These are phyloP conservation scores for Macrocybe gigantea DNA, from an alignment of 768 basidiomycete species.

Conservation along the genomic window DNA sequence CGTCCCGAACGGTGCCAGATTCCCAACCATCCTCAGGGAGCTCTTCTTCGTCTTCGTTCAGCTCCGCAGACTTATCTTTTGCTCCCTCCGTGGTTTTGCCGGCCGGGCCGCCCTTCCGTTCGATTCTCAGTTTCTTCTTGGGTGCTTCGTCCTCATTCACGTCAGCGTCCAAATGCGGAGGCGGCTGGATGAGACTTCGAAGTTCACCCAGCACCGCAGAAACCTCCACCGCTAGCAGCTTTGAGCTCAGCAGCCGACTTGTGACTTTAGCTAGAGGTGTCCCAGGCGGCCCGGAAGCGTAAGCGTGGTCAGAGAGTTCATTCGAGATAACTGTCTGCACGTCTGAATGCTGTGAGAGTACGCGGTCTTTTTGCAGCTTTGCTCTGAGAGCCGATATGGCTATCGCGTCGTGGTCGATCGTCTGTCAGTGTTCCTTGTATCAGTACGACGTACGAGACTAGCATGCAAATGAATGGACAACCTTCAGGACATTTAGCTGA, in stretches of 20 bases:
- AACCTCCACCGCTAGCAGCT: slow-evolving; percentile 59
- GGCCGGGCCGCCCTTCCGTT: slow-evolving; percentile 8
- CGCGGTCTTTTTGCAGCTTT: slow-evolving; percentile 70
- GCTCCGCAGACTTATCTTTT: slow-evolving; percentile 15
- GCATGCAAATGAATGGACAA: slow-evolving; percentile 16
- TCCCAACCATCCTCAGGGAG: slow-evolving; percentile 31
- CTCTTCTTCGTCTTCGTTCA: slow-evolving; percentile 10
- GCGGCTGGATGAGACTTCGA: slow-evolving; percentile 33
- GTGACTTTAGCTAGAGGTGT: slow-evolving; percentile 55
- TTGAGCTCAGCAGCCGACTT: slow-evolving; percentile 71
- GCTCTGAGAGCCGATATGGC: slow-evolving; percentile 61
- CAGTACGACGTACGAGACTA: too few relatives aligned
- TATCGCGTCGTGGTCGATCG: slow-evolving; percentile 49
- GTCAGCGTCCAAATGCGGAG: slow-evolving; percentile 3
- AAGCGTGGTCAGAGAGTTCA: slow-evolving; percentile 33
- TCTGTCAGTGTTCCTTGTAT: slow-evolving; percentile 28
- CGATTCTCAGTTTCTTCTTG: slow-evolving; percentile 3
- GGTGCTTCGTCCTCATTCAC: neutral
- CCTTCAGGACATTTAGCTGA: slow-evolving; percentile 65
- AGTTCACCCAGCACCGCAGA: slow-evolving; percentile 45
- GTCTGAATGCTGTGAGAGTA: slow-evolving; percentile 43
- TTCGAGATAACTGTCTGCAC: slow-evolving; percentile 38
- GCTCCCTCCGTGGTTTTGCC: slow-evolving; percentile 11
- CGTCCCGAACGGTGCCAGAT: slow-evolving; percentile 34
- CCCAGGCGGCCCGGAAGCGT: slow-evolving; percentile 30